Conservation (phyloP, 257 asterid species). For the Handroanthus guayacan region DNA sequence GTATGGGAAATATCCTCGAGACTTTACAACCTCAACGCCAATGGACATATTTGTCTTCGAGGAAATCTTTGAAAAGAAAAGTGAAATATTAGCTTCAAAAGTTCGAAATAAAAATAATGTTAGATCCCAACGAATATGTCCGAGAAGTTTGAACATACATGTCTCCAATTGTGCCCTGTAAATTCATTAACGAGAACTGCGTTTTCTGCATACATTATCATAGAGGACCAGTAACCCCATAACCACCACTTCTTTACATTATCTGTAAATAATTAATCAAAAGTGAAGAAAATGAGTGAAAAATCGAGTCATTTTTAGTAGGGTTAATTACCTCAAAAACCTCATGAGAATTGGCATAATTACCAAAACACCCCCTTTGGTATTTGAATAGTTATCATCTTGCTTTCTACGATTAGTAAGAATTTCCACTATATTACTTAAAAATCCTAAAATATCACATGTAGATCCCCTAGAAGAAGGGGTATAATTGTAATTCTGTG, state of each 20-base stretch:
- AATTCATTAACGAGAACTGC: conserved; percentile 58
- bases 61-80: conserved; percentile 28
- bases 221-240: conserved; percentile 46
- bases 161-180: conserved; percentile 52
- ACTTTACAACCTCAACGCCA: conserved; percentile 42
- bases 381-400: no score
- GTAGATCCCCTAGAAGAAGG: no score
- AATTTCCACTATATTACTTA: no score
- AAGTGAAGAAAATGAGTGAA: background rate
- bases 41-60: conserved; percentile 32
- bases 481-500: no score
- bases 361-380: no score
- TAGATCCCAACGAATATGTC: background rate
- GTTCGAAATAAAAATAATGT: background rate
- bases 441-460: no score
- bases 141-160: conserved; percentile 33
- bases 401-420: no score
- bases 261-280: conserved; percentile 29
- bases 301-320: background rate
- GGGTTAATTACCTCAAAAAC: no score
- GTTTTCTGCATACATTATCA: conserved; percentile 51
- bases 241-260: conserved; percentile 46
- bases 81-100: background rate
- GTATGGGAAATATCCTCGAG: conserved; percentile 40
- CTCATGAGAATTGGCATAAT: no score